Base-by-base conservation (phyloP, 2,329 filamentous ascomycete species). In the Teratosphaeria zuluensis region DNA sequence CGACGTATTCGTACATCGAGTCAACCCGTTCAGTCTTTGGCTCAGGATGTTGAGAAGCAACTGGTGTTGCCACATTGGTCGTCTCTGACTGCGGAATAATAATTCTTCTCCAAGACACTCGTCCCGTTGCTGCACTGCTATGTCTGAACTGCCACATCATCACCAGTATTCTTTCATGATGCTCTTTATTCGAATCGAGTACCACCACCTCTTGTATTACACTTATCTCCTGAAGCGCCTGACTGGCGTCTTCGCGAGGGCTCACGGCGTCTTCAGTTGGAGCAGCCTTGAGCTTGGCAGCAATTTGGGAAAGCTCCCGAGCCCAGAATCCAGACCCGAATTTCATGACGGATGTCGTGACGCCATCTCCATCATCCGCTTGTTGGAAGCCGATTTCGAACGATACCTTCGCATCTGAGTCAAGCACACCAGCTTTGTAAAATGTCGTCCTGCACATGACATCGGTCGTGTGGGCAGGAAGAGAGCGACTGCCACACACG, bases 241-340 rank as follows among this genome's bases (percentile, higher is more conserved):
- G 63, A 2, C 67, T 63, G 1, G 76, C 72, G 11, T 67, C 64
- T 1, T 66, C 62, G 3, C 51, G 46, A 24, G 58, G 53, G 24
- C 64, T 59, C 14, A 53, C 63, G n/a, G 46, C 19, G 14, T 24
- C 54, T 19, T 67, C 60, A 11, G 12, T n/a, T 2, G 4, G 24
- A 4, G 54, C 56, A 4, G 61, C 58, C 32, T 62, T 60, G 53
- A 56, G 61, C 51, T 56, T 64, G 21, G 33, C 59, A 3, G 68
- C 66, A 9, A 75, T 65, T 8, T 64, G 63, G 1, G 62, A 66
- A 61, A 77, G 69, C 35, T 69, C 69, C 12, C 65, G 65, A 0
- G 73, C 76, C 76, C 76, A 79, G 59, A 78, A 78, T 2, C 63
- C 67, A 54, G 74, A 76, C 2, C 75, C 74, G 55, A 79, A 78